Evolutionary conservation across 2,329 filamentous ascomycete species (phyloP).

Genomic region (Tolypocladium tundrense): DNA sequence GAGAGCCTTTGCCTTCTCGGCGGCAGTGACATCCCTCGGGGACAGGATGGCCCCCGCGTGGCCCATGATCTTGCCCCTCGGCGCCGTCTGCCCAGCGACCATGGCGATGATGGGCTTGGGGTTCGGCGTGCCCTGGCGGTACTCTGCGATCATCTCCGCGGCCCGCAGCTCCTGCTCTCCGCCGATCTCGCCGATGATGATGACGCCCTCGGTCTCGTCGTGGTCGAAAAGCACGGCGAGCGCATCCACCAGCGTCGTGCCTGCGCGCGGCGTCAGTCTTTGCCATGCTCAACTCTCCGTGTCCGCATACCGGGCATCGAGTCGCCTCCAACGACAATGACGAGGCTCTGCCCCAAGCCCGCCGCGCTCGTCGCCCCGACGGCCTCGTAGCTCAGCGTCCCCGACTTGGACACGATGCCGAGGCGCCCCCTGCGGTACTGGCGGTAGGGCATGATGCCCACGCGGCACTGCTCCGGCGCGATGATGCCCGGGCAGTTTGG

Average conservation of each 20-base stretch:
- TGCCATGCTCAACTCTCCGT: no score
- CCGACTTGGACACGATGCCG: slow-evolving; percentile 71
- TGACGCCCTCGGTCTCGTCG: slow-evolving; percentile 58
- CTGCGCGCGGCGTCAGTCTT: slow-evolving; percentile 5
- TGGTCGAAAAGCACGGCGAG: slow-evolving; percentile 58
- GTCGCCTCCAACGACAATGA: slow-evolving; percentile 70
- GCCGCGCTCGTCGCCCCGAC: slow-evolving; percentile 63
- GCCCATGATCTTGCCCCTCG: slow-evolving; percentile 55
- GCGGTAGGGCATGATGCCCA: slow-evolving; percentile 30
- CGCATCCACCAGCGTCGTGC: slow-evolving; percentile 62
- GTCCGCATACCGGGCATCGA: slow-evolving; percentile 46
- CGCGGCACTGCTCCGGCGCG: slow-evolving; percentile 54
- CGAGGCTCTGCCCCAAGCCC: slow-evolving; percentile 68
- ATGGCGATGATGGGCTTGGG: slow-evolving; percentile 58
- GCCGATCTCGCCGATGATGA: slow-evolving; percentile 63
- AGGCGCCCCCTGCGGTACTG: slow-evolving; percentile 48
- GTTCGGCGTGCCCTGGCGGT: slow-evolving; percentile 41
- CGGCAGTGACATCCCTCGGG: slow-evolving; percentile 18
- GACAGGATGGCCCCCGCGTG: slow-evolving; percentile 56
- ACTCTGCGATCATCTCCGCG: slow-evolving; percentile 61
- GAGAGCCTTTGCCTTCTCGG: slow-evolving; percentile 21
- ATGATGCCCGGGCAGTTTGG: slow-evolving; percentile 79
- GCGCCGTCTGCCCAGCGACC: slow-evolving; percentile 54
- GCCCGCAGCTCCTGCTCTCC: slow-evolving; percentile 60
- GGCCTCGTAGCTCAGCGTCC: slow-evolving; percentile 71